These are phyloP conservation scores for Flaveria trinervia DNA, from an alignment of 129 eudicot genomes.

Conservation along the genomic window DNA sequence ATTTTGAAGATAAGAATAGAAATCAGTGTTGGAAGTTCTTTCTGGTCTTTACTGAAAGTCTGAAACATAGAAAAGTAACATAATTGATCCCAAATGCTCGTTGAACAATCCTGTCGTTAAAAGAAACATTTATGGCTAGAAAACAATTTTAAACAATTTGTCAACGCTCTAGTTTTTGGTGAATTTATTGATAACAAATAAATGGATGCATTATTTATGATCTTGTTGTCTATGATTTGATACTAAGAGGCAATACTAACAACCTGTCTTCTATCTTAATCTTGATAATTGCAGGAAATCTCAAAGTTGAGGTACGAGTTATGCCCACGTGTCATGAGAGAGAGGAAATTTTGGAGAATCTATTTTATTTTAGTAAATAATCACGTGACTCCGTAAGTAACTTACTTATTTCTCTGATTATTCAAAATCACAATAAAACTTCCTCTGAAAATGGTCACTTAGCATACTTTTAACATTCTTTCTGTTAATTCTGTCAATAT, in stretches of 20 bases:
- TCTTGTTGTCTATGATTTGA: not conserved
- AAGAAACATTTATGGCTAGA: constrained; percentile 14
- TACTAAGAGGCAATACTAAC: not conserved
- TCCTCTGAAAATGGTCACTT: not conserved
- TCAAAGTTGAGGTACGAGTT: constrained; percentile 84
- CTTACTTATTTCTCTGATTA: constrained; percentile 22
- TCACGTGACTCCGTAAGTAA: constrained; percentile 83
- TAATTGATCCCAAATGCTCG: not conserved
- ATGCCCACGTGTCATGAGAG: constrained; percentile 94
- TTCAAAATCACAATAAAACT: not conserved
- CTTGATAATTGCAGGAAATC: constrained; percentile 62
- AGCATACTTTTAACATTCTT: not conserved
- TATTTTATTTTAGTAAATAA: constrained; percentile 84
- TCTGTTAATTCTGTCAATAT: not conserved
- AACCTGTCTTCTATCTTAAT: not conserved
- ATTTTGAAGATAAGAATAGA: constrained; percentile 13
- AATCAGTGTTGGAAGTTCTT: not conserved
- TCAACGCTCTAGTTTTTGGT: not conserved
- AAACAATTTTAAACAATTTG: not conserved
- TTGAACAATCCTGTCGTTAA: not conserved
- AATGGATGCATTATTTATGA: not conserved
- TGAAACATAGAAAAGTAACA: not conserved
- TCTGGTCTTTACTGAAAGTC: not conserved
- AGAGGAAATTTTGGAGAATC: constrained; percentile 92
- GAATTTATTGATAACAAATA: not conserved